Evolutionary conservation across 2,329 filamentous ascomycete genomes (phyloP), one percentile per base, ranked within the genome.

Genomic region (Ophiosphaerella korrae): DNA sequence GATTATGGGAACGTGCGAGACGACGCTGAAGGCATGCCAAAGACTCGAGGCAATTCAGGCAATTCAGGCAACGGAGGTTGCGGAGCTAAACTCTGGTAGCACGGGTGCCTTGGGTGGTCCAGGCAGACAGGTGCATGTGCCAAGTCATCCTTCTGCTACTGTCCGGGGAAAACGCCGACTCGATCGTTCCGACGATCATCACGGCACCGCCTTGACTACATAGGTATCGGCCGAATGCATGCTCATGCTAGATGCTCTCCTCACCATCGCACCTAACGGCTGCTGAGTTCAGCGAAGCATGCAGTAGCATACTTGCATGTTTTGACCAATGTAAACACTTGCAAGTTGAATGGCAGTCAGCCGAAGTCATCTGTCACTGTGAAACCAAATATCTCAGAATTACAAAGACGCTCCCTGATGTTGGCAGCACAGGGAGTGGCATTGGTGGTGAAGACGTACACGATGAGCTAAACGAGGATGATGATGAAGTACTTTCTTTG

Each of bases 201-300:
- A 21, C 14, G 26, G 26, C 26, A 29, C 26, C 26, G 11, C 26
- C 5, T 29, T 29, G 26, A 29, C 26, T 29, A 2, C 26, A 29
- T 29, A 21, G 5, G 18, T 21, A 29, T 11, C 11, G 26, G 11
- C 7, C 26, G 11, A 29, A 29, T 29, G 26, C 11, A 29, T 7
- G 6, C 26, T 11, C 26, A 29, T 7, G 26, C 7, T 29, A 29
- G 26, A 29, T 29, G 26, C 43, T 68, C 29, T 37, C 51, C 3
- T 42, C 44, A 8, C 73, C 72, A 46, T 71, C 72, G 7, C 60
- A 57, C n/a, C 48, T 75, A 11, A 59, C 58, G 7, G 38, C 49
- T 3, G 14, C 53, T 5, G 68, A 72, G 21, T 75, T 75, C 39
- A 42, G 58, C 7, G 31, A 58, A 37, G 71, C 64, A 38, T 72